A percentile compares a stretch with the other conserved stretches of the same genome.
These are phyloP conservation scores for Chaetomiaceae sp. DNA, from an alignment of 2,329 filamentous ascomycete genomes.

Conservation along the genomic window DNA sequence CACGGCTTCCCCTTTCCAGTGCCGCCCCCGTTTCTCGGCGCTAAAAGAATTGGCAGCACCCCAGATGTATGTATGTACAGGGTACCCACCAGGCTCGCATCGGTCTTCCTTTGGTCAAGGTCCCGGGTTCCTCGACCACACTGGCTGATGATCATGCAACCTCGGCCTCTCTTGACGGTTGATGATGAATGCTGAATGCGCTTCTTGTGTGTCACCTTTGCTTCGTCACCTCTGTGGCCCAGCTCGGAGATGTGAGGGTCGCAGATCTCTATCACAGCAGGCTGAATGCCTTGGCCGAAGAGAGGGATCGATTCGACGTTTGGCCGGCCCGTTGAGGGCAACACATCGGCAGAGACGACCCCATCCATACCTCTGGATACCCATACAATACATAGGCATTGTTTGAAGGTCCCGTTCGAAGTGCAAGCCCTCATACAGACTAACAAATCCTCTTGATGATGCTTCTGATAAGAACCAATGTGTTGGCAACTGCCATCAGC, in stretches of 20 bases:
- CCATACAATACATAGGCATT: no score
- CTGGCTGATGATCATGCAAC: constrained; percentile 2
- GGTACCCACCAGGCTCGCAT: constrained; percentile 9
- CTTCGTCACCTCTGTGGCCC: not conserved
- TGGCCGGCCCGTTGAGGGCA: no score
- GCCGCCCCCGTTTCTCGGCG: not conserved
- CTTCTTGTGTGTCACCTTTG: constrained; percentile 2
- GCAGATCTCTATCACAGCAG: constrained; percentile 7
- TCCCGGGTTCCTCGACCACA: constrained; percentile 8
- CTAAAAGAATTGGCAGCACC: not conserved
- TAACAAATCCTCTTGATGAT: no score
- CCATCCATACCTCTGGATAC: no score
- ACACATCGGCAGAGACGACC: not conserved
- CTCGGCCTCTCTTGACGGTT: not conserved
- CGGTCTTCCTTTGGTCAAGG: constrained; percentile 12
- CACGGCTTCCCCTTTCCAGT: not conserved
- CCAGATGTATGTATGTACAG: not conserved
- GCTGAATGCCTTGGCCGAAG: constrained; percentile 8
- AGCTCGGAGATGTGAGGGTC: not conserved
- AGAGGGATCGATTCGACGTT: not conserved
- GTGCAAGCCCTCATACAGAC: no score
- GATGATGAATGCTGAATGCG: not conserved
- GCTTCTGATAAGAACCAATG: no score
- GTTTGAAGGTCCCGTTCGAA: not conserved
- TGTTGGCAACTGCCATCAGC: no score